These are phyloP conservation scores for Corymbia calophylla DNA, from an alignment of 441 rosid species.

Conservation along the genomic window DNA sequence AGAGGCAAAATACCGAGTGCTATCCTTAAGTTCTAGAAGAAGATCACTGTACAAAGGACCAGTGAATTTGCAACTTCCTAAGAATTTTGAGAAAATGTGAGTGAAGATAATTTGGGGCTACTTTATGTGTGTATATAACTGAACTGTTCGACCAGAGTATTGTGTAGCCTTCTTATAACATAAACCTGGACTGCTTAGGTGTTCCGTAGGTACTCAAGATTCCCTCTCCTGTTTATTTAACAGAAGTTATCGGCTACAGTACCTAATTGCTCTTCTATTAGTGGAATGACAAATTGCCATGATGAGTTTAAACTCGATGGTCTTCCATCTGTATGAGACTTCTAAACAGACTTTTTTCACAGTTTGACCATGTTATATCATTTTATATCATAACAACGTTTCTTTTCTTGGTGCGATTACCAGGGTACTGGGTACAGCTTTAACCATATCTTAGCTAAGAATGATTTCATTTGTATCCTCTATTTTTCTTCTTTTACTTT, in stretches of 20 bases:
- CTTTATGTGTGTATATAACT: neutral
- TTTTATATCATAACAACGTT: neutral
- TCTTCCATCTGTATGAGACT: neutral
- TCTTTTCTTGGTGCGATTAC: neutral
- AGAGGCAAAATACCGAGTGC: conserved; percentile 55
- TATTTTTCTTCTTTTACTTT: neutral
- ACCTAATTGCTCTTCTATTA: neutral
- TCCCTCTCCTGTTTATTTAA: neutral
- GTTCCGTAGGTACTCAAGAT: neutral
- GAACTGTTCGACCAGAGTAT: neutral
- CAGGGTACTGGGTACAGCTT: neutral
- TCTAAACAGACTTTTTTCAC: neutral
- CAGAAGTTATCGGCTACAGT: neutral
- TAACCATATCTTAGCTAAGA: neutral
- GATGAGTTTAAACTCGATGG: neutral
- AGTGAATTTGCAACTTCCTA: conserved; percentile 51
- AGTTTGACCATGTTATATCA: neutral
- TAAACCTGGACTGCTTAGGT: neutral
- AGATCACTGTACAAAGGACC: conserved; percentile 22
- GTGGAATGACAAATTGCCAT: neutral
- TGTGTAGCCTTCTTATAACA: neutral
- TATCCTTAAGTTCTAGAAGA: conserved; percentile 33
- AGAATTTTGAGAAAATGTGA: conserved; percentile 81
- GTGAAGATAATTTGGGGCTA: conserved; percentile 8
- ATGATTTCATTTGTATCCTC: neutral